Evolutionary conservation across 2,329 filamentous ascomycete species (phyloP), one percentile per base, ranked within the genome.

Genomic region (Tricladium varicosporioides): DNA sequence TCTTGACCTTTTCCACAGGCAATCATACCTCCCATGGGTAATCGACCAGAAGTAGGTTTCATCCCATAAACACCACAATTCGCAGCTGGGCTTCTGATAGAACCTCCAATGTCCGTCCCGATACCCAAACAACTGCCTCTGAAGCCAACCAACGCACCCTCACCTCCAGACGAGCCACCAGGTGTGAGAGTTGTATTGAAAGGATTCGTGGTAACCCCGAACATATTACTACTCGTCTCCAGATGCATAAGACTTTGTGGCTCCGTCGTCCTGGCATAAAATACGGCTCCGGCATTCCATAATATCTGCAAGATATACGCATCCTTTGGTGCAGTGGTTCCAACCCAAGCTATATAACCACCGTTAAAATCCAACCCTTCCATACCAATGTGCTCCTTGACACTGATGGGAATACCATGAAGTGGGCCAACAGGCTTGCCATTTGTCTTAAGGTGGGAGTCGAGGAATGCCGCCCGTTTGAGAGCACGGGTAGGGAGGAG

Each of bases 121-220:
- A 84, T 76, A 1, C 81, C 81, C 9, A 84, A 70, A 65, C 73
- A 74, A 11, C 77, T 81, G 9, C 81, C 81, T 18, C 75, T 69
- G 19, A 83, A 70, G 1, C 75, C 81, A 11, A 83, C 55, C 2
- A 84, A 67, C 0, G 82, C 80, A 1, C 80, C 80, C 69, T 85
- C 82, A 46, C 82, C 82, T 44, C 82, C 82, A 5, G 78, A 80
- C 3, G 76, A 80, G 1, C 81, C 82, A 5, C 82, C 82, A 15
- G 74, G 65, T 0, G 79, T 80, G 19, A 84, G 66, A 1, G 70
- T 73, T 1, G 71, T 72, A 64, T 84, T 83, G 65, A 75, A 76
- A 0, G 81, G 81, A 61, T 84, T 84, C 9, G 77, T 73, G 0
- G 81, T 84, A 0, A 74, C 71, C 2, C 80, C 80, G 42, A 78